Evolutionary conservation across 2,329 filamentous ascomycete genomes (phyloP).

Genomic region (Aspergillus sp.): DNA sequence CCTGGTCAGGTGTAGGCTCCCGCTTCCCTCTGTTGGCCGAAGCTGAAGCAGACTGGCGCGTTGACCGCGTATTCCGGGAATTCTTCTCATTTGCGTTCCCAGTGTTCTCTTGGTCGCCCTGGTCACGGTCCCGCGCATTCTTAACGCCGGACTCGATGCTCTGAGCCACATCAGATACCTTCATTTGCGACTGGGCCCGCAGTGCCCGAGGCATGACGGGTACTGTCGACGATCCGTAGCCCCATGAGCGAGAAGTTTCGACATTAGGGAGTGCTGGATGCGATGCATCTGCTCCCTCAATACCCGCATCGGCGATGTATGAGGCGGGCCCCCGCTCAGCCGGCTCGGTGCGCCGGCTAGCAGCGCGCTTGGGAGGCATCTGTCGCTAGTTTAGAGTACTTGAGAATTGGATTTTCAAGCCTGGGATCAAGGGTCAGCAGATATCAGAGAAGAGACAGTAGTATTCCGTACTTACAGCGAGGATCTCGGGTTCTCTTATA

Average conservation of each 20-base stretch:
- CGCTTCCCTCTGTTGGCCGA: slow-evolving; percentile 15
- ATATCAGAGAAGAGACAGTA: too few relatives aligned
- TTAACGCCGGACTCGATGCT: slow-evolving; percentile 25
- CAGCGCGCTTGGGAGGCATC: slow-evolving; percentile 22
- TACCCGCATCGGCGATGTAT: slow-evolving; percentile 7
- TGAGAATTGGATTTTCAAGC: too few relatives aligned
- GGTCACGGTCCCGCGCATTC: slow-evolving; percentile 13
- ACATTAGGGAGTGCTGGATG: slow-evolving; percentile 8
- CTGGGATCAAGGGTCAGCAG: too few relatives aligned
- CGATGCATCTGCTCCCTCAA: too few relatives aligned
- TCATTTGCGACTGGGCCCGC: slow-evolving; percentile 21
- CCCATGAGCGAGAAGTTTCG: slow-evolving; percentile 25
- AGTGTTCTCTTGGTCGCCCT: slow-evolving; percentile 14
- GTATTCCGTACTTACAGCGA: too few relatives aligned
- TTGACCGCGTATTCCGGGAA: slow-evolving; percentile 10
- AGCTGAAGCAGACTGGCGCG: slow-evolving; percentile 7
- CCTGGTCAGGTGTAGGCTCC: slow-evolving; percentile 28
- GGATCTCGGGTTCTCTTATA: too few relatives aligned
- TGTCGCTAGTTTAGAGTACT: neutral
- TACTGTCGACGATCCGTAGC: slow-evolving; percentile 32
- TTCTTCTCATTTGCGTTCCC: slow-evolving; percentile 5
- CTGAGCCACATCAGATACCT: slow-evolving; percentile 24
- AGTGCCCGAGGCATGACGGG: slow-evolving; percentile 29
- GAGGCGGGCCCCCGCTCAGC: slow-evolving; percentile 5
- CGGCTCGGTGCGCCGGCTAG: slow-evolving; percentile 11